Percentiles rank a stretch among this genome's conserved stretches.
phyloP scores from a whole-genome alignment of 805 yeast genomes.

The Candida sonorensis region DNA sequence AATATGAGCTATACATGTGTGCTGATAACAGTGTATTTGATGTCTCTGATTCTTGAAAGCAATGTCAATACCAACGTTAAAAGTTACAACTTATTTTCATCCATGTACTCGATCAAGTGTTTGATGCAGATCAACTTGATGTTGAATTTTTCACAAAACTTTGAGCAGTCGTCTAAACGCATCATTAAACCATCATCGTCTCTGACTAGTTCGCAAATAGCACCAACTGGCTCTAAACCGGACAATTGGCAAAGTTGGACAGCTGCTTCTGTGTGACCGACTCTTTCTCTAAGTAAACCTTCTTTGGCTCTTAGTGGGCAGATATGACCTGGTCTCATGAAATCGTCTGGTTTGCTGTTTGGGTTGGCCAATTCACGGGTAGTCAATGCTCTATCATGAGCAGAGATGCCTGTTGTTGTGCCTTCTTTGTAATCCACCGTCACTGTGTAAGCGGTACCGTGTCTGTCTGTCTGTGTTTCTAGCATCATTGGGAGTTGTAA shows the following conservation, averaged over 20 bases:
- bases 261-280: slow-evolving; percentile 97
- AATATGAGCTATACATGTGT: too few relatives aligned
- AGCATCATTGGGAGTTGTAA: slow-evolving; percentile 78
- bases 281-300: slow-evolving; percentile 72
- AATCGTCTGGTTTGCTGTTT: slow-evolving; percentile 48
- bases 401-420: slow-evolving; percentile 95
- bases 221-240: slow-evolving; percentile 79
- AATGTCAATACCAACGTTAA: too few relatives aligned
- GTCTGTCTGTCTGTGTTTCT: slow-evolving; percentile 63
- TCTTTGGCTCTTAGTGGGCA: slow-evolving; percentile 88
- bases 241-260: slow-evolving; percentile 78
- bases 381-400: slow-evolving; percentile 87
- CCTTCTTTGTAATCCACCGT: slow-evolving; percentile 83
- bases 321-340: slow-evolving; percentile 90
- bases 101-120: slow-evolving; percentile 53
- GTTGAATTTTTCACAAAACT: slow-evolving; percentile 54
- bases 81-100: slow-evolving; percentile 5
- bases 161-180: slow-evolving; percentile 79
- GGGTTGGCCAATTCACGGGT: slow-evolving; percentile 64
- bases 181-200: slow-evolving; percentile 95
- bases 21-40: too few relatives aligned
- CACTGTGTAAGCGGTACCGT: slow-evolving; percentile 94
- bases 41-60: too few relatives aligned
- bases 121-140: slow-evolving; percentile 77
- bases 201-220: slow-evolving; percentile 87